Evolutionary conservation across 805 yeast species (phyloP), one percentile per base, ranked within the genome.

Genomic region (Wickerhamiella occidentalis): DNA sequence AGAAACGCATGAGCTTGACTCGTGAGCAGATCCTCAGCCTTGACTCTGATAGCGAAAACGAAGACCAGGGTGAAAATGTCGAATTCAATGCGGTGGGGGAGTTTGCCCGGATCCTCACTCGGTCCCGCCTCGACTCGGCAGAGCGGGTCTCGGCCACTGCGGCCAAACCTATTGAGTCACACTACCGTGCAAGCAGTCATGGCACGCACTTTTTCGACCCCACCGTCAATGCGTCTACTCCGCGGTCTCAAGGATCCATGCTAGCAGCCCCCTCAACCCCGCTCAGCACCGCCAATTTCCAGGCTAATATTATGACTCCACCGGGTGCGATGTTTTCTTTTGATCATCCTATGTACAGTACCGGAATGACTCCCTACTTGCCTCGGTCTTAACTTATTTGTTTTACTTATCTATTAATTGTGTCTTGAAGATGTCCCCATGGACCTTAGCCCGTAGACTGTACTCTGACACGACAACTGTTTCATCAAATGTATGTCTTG

Each of bases 301-400:
- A 49, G 43, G 43, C 51, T 3, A 43, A 38, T 35, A 42, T 44
- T 18, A 47, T 51, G 19, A 58, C 61, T 3, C 61, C 61, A 1
- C 61, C 61, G 7, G 58, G 60, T 7, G 53, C 58, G 3, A 56
- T 55, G 23, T 47, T 56, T 33, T 37, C 53, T 9, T 30, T 51
- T 9, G 60, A 56, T 26, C 56, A 54, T 36, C 54, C 51, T 9
- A 41, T 47, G 43, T 57, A 49, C 38, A 48, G 52, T 12, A 58
- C 61, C 7, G 61, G 61, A 22, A 56, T 58, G 59, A 58, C 61
- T 7, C 61, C 61, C 2, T 58, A 57, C 47, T 23, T 58, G 45
- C 57, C 61, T 13, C 51, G 50, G 8, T 38, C 36, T 23, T 37
- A 33, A 33, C 38, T 33, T 33, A 33, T 33, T 33, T 33, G 19